These are phyloP conservation scores for Wickerhamomyces sp. DNA, from an alignment of 1,139 yeast genomes.

Conservation along the genomic window DNA sequence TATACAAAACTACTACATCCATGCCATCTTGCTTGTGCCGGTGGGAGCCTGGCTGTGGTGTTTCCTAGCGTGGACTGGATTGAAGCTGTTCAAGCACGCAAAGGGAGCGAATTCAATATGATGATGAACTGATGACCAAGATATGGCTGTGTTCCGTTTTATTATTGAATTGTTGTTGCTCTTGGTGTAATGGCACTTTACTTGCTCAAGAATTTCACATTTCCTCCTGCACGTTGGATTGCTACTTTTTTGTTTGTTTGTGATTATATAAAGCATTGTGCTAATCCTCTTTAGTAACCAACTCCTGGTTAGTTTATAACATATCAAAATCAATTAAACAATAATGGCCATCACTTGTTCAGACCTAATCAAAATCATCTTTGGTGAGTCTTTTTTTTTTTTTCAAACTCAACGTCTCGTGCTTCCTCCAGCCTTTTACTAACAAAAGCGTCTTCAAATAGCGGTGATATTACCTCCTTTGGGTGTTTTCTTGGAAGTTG, in stretches of 20 bases:
- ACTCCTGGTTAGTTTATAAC: too few relatives aligned
- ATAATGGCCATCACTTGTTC: conserved; percentile 48
- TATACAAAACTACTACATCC: conserved; percentile 17
- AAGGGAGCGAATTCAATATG: conserved; percentile 12
- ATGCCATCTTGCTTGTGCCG: conserved; percentile 19
- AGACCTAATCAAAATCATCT: conserved; percentile 55
- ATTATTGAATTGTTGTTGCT: too few relatives aligned
- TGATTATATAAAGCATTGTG: too few relatives aligned
- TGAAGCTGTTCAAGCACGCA: conserved; percentile 24
- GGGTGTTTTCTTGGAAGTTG: conserved; percentile 69
- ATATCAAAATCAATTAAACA: not conserved
- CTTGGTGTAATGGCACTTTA: too few relatives aligned
- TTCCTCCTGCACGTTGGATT: too few relatives aligned
- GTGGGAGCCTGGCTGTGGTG: conserved; percentile 24
- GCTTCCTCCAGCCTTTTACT: not conserved
- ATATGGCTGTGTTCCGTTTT: too few relatives aligned
- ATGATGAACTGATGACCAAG: not conserved
- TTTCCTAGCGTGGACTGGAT: conserved; percentile 21
- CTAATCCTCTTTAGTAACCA: too few relatives aligned
- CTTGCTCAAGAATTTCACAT: too few relatives aligned
- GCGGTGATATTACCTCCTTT: conserved; percentile 70
- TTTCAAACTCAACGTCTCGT: not conserved
- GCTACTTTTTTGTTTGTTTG: too few relatives aligned
- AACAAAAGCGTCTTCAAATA: conserved; percentile 9
- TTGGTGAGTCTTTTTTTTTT: conserved; percentile 26